Conservation (phyloP, 805 yeast species). For the Saturnispora galanensis region DNA sequence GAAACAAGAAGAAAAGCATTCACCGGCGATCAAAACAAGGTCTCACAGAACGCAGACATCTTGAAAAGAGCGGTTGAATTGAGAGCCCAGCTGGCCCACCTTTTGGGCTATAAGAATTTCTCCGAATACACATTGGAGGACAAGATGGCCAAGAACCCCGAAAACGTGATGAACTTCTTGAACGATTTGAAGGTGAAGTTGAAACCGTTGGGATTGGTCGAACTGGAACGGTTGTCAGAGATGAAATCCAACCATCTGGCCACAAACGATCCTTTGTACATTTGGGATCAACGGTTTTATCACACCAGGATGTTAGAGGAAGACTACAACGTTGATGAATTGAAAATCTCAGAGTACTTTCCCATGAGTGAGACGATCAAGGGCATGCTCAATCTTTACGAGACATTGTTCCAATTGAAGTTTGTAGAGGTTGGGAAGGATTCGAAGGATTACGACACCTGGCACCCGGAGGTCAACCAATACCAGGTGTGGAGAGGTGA, state of each 20-base stretch:
- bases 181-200: slow-evolving; percentile 51
- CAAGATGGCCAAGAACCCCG: slow-evolving; percentile 68
- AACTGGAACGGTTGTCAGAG: slow-evolving; percentile 35
- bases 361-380: slow-evolving; percentile 59
- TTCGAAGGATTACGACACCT: slow-evolving; percentile 32
- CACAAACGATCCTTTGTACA: slow-evolving; percentile 37
- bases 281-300: slow-evolving; percentile 71
- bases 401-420: slow-evolving; percentile 55
- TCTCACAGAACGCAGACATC: slow-evolving; percentile 52
- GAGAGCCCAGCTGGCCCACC: slow-evolving; percentile 51
- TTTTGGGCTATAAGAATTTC: slow-evolving; percentile 58
- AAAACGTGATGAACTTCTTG: slow-evolving; percentile 51
- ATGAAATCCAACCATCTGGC: slow-evolving; percentile 36
- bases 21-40: slow-evolving; percentile 59
- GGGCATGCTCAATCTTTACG: slow-evolving; percentile 66
- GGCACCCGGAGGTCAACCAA: slow-evolving; percentile 76
- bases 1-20: slow-evolving; percentile 60
- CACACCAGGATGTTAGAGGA: slow-evolving; percentile 56
- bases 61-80: slow-evolving; percentile 49
- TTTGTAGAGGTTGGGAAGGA: slow-evolving; percentile 42
- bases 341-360: slow-evolving; percentile 65
- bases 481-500: slow-evolving; percentile 63
- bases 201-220: slow-evolving; percentile 48
- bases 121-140: slow-evolving; percentile 66
- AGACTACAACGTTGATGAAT: slow-evolving; percentile 62